These are phyloP conservation scores for Myotisia sp. DNA, from an alignment of 2,329 filamentous ascomycete species.

Conservation along the genomic window DNA sequence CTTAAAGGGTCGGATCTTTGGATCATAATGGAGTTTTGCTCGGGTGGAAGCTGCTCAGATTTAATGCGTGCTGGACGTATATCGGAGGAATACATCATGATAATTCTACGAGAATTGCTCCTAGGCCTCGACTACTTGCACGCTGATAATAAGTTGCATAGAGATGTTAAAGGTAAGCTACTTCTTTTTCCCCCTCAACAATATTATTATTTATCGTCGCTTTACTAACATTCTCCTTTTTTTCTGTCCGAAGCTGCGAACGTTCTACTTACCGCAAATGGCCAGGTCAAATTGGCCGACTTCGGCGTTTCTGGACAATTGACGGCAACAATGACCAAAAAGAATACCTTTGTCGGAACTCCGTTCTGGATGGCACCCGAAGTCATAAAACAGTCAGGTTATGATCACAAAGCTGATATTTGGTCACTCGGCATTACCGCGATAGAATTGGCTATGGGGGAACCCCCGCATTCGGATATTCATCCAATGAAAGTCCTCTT, in stretches of 20 bases:
- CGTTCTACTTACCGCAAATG: constrained; percentile 72
- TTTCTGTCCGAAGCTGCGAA: constrained; percentile 56
- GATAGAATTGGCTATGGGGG: constrained; percentile 77
- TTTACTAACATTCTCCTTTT: not conserved
- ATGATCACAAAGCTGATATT: constrained; percentile 95
- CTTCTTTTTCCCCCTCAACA: too few species aligned
- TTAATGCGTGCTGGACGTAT: constrained; percentile 88
- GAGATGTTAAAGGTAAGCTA: constrained; percentile 77
- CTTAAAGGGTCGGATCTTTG: constrained; percentile 91
- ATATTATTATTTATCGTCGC: not conserved
- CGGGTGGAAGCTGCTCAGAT: constrained; percentile 89
- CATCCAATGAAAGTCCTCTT: constrained; percentile 98
- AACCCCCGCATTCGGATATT: constrained; percentile 89
- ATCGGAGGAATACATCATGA: constrained; percentile 89
- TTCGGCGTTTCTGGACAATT: constrained; percentile 95
- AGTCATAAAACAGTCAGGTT: constrained; percentile 95
- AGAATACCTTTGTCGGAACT: constrained; percentile 96
- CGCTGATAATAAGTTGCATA: constrained; percentile 85
- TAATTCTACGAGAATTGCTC: constrained; percentile 80
- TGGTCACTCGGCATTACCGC: constrained; percentile 95
- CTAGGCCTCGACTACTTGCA: constrained; percentile 87
- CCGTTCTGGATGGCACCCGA: constrained; percentile 99
- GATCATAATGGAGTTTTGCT: constrained; percentile 99
- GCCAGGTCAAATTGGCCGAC: constrained; percentile 92
- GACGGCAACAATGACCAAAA: constrained; percentile 97